Evolutionary conservation across 2,329 filamentous ascomycete genomes (phyloP).

Genomic region (Exserohilum turcica): DNA sequence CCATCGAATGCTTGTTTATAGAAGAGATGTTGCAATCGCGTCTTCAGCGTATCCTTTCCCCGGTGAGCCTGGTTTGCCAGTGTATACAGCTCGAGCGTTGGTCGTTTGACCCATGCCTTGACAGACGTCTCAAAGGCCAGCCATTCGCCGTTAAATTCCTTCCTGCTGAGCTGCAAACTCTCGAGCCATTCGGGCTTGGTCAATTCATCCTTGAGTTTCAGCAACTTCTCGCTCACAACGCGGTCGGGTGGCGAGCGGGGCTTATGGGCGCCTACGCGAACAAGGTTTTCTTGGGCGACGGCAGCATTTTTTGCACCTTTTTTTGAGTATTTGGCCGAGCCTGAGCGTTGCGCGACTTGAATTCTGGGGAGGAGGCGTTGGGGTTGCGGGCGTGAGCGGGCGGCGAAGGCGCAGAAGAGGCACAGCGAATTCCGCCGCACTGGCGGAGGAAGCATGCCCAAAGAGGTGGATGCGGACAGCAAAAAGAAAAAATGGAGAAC

Average conservation of each 20-base stretch:
- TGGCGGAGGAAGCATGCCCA: conserved; percentile 35
- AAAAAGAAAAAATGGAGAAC: background rate
- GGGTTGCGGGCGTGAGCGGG: conserved; percentile 23
- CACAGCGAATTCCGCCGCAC: conserved; percentile 43
- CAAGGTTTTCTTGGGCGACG: background rate
- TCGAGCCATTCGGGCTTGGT: conserved; percentile 27
- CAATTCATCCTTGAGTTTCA: conserved; percentile 22
- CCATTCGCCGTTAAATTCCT: conserved; percentile 38
- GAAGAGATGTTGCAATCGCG: conserved; percentile 71
- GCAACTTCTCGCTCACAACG: conserved; percentile 19
- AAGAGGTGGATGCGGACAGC: background rate
- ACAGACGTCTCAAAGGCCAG: conserved; percentile 29
- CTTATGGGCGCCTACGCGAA: background rate
- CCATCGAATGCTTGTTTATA: conserved; percentile 51
- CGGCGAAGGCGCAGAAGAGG: conserved; percentile 49
- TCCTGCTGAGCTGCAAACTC: conserved; percentile 32
- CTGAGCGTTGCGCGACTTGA: conserved; percentile 26
- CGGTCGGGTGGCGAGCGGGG: background rate
- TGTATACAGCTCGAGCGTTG: conserved; percentile 19
- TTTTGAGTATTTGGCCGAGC: background rate
- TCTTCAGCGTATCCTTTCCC: conserved; percentile 42
- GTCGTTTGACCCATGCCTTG: conserved; percentile 27
- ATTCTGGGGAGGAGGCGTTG: conserved; percentile 37
- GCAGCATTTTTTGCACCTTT: background rate
- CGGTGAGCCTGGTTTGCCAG: conserved; percentile 20